Base-by-base conservation (phyloP, 768 basidiomycete species). In the Tephrocybe rancida region DNA sequence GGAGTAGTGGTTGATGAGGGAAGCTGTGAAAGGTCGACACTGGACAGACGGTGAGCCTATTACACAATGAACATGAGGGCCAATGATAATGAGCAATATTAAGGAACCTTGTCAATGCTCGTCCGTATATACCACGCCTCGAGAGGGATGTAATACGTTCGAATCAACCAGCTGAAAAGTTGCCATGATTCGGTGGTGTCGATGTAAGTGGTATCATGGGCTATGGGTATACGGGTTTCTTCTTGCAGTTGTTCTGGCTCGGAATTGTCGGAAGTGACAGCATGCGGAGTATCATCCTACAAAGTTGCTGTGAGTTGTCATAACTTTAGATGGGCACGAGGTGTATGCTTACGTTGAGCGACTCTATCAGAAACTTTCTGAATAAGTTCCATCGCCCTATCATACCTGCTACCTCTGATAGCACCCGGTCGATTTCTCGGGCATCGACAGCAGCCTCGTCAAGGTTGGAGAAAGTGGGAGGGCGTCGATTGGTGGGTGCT, bases 301-400 rank as follows among this genome's bases (percentile, higher is more conserved):
- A 22, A 41, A 19, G n/a, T 22, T 6, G 39, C 35, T 8, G n/a
- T 41, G 21, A 41, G n/a, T 5, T 8, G 39, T 13, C 18, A 41
- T 19, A 19, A 13, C 39, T 6, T 9, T 22, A 5, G n/a, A 39
- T 25, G 45, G 22, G 29, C 45, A 7, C 16, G 39, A 44, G 29
- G n/a, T n/a, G n/a, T n/a, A n/a, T n/a, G 53, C 75, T 56, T 61
- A 88, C 95, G 68, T 76, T 78, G 8, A 95, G 68, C 27, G 88
- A 80, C 46, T 90, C 89, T 27, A 84, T 75, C 16, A 98, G 75
- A 67, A 98, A 99, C 52, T 90, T 88, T 48, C 87, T 82, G 72
- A 98, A 95, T 57, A 98, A 68, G 58, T 84, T 84, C 96, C 96
- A 99, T 49, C 96, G 78, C 21, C 95, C 87, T 29, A 90, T 86